Evolutionary conservation across 345 rosid species (phyloP).

Genomic region (Salix arbutifolia): DNA sequence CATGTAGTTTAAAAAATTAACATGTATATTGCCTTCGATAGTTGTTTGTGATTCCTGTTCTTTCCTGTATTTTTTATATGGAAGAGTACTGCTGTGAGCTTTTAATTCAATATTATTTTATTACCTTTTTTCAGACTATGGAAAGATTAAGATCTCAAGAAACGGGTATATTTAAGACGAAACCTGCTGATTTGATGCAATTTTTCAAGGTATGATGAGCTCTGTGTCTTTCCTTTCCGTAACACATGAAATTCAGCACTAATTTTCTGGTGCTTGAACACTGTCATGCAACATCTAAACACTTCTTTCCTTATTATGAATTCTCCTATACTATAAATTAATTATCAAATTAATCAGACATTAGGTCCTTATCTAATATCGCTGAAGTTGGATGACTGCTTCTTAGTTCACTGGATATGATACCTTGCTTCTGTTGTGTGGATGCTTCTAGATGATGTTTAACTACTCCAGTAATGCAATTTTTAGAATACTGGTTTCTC

Average conservation of each 20-base stretch:
- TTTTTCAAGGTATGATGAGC: slow-evolving; percentile 68
- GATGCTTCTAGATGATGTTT: not conserved
- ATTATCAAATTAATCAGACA: not conserved
- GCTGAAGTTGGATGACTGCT: not conserved
- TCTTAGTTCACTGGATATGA: not conserved
- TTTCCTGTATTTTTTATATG: not conserved
- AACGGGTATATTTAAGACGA: slow-evolving; percentile 76
- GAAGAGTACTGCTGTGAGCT: not conserved
- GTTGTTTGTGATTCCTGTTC: not conserved
- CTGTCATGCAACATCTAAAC: not conserved
- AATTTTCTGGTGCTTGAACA: not conserved
- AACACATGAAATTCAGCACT: not conserved
- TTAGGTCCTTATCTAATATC: not conserved
- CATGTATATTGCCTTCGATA: not conserved
- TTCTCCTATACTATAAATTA: not conserved
- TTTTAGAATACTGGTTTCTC: not conserved
- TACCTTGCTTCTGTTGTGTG: not conserved
- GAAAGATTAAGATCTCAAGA: slow-evolving; percentile 87
- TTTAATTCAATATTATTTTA: not conserved
- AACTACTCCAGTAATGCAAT: not conserved
- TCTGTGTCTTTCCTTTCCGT: slow-evolving; percentile 6
- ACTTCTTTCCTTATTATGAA: not conserved
- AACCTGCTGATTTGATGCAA: slow-evolving; percentile 91
- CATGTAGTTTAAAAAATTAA: not conserved
- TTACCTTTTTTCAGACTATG: slow-evolving; percentile 64